Percentiles rank a stretch among this genome's conserved stretches.
phyloP scores from a whole-genome alignment of 495 filamentous ascomycete genomes.

The Hypoxylon cercidicola region DNA sequence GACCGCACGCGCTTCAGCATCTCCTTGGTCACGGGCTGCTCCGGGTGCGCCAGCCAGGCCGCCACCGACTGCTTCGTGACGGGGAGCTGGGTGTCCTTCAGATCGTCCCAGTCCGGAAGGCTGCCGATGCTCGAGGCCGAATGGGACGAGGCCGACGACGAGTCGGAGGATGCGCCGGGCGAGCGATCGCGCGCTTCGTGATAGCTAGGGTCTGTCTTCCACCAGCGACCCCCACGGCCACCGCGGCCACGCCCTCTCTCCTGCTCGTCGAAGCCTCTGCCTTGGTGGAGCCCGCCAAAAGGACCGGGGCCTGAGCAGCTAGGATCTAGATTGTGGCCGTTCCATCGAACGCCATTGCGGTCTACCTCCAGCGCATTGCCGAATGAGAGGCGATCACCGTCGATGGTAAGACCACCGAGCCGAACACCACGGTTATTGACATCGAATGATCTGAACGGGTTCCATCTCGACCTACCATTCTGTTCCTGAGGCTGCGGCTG shows the following conservation, averaged over 20 bases:
- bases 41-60: conserved; percentile 55
- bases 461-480: conserved; percentile 32
- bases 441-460: conserved; percentile 33
- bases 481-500: conserved; percentile 25
- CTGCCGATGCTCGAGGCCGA: conserved; percentile 55
- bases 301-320: not conserved
- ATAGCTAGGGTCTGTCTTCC: not conserved
- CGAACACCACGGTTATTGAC: conserved; percentile 38
- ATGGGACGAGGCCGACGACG: conserved; percentile 40
- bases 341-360: conserved; percentile 52
- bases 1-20: conserved; percentile 49
- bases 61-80: conserved; percentile 48
- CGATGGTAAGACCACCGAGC: conserved; percentile 50
- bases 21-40: conserved; percentile 55
- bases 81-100: conserved; percentile 55
- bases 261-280: conserved; percentile 19
- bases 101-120: conserved; percentile 58
- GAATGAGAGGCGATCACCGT: conserved; percentile 52
- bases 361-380: conserved; percentile 54
- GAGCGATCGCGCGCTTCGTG: conserved; percentile 26
- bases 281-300: not conserved
- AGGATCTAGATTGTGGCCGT: conserved; percentile 7
- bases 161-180: conserved; percentile 24
- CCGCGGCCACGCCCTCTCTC: conserved; percentile 28
- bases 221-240: conserved; percentile 21